These are phyloP conservation scores for Hypholoma sublateritium DNA, from an alignment of 768 basidiomycete species.

Conservation along the genomic window DNA sequence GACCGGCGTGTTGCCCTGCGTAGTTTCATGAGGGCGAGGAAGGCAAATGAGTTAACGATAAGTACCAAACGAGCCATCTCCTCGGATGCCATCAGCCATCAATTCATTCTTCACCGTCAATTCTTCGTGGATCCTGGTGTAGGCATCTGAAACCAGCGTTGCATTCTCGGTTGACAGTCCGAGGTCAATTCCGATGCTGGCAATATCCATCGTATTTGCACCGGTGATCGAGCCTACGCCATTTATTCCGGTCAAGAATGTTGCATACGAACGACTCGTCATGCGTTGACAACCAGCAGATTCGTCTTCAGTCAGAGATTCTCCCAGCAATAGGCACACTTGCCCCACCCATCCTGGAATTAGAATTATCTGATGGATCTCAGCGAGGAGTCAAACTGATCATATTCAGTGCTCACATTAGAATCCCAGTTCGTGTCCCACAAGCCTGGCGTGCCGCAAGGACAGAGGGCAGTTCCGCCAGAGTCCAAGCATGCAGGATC, in stretches of 20 bases:
- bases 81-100: conserved; percentile 57
- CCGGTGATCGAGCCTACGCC: conserved; percentile 52
- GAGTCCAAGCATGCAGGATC: conserved; percentile 48
- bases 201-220: conserved; percentile 63
- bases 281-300: conserved; percentile 45
- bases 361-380: conserved; percentile 45
- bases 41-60: not conserved
- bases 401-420: conserved; percentile 36
- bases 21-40: not conserved
- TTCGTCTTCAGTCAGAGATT: conserved; percentile 39
- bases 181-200: conserved; percentile 55
- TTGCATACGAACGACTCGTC: conserved; percentile 46
- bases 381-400: not conserved
- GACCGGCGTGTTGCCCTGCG: conserved; percentile 54
- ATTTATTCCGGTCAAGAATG: conserved; percentile 40
- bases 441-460: conserved; percentile 47
- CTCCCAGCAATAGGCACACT: conserved; percentile 51
- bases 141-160: conserved; percentile 46
- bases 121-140: conserved; percentile 47
- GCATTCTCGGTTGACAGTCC: conserved; percentile 38
- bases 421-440: conserved; percentile 68
- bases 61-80: conserved; percentile 47
- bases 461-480: conserved; percentile 50
- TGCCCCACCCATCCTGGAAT: conserved; percentile 54
- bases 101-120: conserved; percentile 43